Evolutionary conservation across 2,329 filamentous ascomycete species (phyloP).

Genomic region (Penicillium crustosum): DNA sequence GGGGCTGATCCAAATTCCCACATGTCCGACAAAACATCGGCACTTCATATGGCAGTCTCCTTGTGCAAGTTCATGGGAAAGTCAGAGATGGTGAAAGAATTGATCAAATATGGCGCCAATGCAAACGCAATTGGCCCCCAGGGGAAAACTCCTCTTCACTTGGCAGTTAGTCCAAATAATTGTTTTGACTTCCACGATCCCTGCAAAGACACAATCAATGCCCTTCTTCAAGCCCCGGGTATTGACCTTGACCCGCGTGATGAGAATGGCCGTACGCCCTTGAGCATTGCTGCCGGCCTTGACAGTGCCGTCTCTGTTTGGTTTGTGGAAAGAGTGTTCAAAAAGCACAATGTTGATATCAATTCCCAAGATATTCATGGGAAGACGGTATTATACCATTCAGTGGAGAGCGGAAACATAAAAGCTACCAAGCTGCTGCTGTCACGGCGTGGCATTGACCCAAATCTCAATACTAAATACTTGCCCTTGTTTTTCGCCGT

Average conservation of each 20-base stretch:
- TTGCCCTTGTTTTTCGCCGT: neutral
- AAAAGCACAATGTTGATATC: neutral
- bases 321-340: neutral
- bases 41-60: neutral
- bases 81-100: neutral
- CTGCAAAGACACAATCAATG: neutral
- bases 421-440: neutral
- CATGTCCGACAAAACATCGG: neutral
- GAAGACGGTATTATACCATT: neutral
- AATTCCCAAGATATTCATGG: neutral
- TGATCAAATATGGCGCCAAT: neutral
- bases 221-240: neutral
- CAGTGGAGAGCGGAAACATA: neutral
- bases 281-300: neutral
- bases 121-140: neutral
- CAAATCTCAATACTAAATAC: neutral
- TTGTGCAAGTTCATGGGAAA: neutral
- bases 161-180: neutral
- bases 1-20: neutral
- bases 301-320: neutral
- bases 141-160: neutral
- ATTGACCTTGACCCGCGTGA: neutral
- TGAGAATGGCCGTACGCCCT: neutral
- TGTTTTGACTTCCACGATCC: fast-evolving
- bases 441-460: neutral